Base-by-base conservation (phyloP, 1,284 basidiomycete species). In the Coriolopsis trogii region DNA sequence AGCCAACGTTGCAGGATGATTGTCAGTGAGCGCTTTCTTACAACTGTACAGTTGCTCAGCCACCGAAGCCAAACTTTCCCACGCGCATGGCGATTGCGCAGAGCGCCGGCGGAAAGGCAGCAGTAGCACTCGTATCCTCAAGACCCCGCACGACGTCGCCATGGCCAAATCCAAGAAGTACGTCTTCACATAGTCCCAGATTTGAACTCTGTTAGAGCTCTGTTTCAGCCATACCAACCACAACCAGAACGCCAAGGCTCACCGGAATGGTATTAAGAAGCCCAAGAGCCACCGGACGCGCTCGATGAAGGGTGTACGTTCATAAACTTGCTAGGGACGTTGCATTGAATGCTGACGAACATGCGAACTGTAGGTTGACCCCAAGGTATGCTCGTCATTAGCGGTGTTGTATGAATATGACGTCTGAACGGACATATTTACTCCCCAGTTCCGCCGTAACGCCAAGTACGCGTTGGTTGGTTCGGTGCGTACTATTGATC, bases 261-360 rank as follows among this genome's bases (percentile, higher is more conserved):
- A 99, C 84, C 87, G 91, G 63, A 99, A 99, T 81, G 96, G 94
- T 71, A 95, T 96, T 80, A 93, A 89, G 78, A 85, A 79, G 73
- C 87, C 91, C 51, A 77, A 81, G 73, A 83, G 84, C 61, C 80
- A 85, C 73, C 77, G 87, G 70, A 87, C 91, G 69, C 84, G 89
- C 61, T 95, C 92, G 52, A 71, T 93, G 79, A 94, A 88, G 79
- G 95, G 95, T 83, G 96, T 93, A 80, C 62, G 89, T 87, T 6
- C 33, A 21, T n/a, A n/a, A 7, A 20, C 36, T 48, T 25, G 31
- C 20, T 41, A 30, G 56, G 25, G 49, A 26, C 13, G 13, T 16
- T 26, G 28, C 34, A 43, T 28, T 16, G 10, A 31, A 42, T 53
- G 41, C 41, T 51, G 15, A 62, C 37, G 55, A 26, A 51, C 25